phyloP scores from a whole-genome alignment of 139 green algal species.

The Coelastrella sp. region DNA sequence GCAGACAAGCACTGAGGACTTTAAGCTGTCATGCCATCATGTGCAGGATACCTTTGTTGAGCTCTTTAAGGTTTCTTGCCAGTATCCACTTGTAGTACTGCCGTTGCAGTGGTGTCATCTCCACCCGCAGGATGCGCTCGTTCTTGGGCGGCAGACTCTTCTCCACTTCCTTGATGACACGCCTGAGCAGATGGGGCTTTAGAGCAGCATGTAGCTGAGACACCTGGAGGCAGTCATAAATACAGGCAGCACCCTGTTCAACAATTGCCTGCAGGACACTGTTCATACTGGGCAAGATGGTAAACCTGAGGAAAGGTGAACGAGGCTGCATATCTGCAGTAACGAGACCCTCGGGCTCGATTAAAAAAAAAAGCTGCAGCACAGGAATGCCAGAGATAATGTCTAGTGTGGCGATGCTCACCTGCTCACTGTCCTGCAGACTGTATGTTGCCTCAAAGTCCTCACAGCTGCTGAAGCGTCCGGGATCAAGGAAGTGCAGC shows the following conservation, averaged over 20 bases:
- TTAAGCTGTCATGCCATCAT: too few species aligned
- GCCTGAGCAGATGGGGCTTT: slow-evolving; percentile 96
- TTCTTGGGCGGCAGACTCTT: slow-evolving; percentile 96
- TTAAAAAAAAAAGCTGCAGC: too few species aligned
- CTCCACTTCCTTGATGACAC: slow-evolving; percentile 98
- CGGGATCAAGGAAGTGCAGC: slow-evolving; percentile 83
- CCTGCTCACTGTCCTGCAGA: slow-evolving; percentile 31
- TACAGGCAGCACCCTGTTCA: neutral
- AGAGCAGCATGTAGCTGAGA: slow-evolving; percentile 85
- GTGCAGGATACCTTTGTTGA: slow-evolving; percentile 90
- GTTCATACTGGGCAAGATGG: neutral
- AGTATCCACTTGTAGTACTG: slow-evolving; percentile 96
- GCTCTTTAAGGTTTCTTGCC: slow-evolving; percentile 90
- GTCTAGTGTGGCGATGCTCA: too few species aligned
- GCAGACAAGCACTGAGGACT: too few species aligned
- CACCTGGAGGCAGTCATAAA: slow-evolving; percentile 64
- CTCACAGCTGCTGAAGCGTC: slow-evolving; percentile 73
- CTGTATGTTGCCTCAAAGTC: slow-evolving; percentile 93
- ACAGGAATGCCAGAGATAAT: too few species aligned
- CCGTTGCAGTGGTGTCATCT: slow-evolving; percentile 96
- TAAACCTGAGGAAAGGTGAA: neutral
- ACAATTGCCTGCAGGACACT: neutral
- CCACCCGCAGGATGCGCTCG: slow-evolving; percentile 98
- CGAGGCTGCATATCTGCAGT: too few species aligned
- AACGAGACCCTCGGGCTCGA: too few species aligned